phyloP scores from a whole-genome alignment of 1,139 yeast species.

The Lodderomyces pseudojiufengensis region DNA sequence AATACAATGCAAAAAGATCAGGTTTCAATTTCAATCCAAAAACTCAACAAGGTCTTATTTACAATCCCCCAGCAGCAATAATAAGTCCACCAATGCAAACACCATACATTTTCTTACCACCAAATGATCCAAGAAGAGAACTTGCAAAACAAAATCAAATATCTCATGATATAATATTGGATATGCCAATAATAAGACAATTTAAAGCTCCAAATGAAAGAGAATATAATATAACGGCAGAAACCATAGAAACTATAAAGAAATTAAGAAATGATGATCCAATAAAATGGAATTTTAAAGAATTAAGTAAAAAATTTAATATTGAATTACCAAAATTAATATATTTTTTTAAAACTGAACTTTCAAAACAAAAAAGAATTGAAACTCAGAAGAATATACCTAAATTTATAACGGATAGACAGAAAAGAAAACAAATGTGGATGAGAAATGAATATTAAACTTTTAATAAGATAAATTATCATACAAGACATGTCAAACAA shows the following conservation, averaged over 20 bases:
- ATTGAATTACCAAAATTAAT: constrained; percentile 16
- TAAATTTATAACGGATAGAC: constrained; percentile 33
- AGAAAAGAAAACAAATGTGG: constrained; percentile 59
- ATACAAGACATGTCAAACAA: not conserved
- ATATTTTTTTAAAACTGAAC: constrained; percentile 16
- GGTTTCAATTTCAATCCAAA: constrained; percentile 44
- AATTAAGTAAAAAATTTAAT: constrained; percentile 60
- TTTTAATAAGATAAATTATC: no score
- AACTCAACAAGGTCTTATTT: constrained; percentile 36
- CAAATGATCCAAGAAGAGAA: constrained; percentile 53
- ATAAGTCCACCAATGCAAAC: constrained; percentile 38
- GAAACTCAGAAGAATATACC: constrained; percentile 4
- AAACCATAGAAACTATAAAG: constrained; percentile 59
- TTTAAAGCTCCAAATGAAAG: constrained; percentile 33
- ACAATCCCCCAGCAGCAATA: constrained; percentile 36
- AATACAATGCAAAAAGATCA: constrained; percentile 36
- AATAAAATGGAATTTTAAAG: constrained; percentile 59
- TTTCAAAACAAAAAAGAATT: constrained; percentile 2
- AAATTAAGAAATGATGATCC: constrained; percentile 62
- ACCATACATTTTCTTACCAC: constrained; percentile 72
- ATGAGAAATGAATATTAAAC: constrained; percentile 50
- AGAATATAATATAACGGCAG: constrained; percentile 58
- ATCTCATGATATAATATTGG: constrained; percentile 35
- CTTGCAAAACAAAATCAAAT: constrained; percentile 21
- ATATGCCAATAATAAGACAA: constrained; percentile 51